Base-by-base conservation (phyloP, 306 rosid genomes). In the Quillaja saponaria region DNA sequence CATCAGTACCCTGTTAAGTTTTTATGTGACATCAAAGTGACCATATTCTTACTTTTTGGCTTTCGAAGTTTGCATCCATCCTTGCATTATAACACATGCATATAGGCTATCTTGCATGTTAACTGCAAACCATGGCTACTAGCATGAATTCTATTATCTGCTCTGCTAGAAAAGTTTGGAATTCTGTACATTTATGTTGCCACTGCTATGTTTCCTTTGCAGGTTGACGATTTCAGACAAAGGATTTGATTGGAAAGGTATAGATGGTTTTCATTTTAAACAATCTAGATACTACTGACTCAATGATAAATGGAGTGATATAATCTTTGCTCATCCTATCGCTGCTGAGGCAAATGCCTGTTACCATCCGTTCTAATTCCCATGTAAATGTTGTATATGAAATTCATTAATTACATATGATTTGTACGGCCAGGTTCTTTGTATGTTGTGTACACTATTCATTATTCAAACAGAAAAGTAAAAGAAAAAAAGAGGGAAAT, bases 341-440 rank as follows among this genome's bases (percentile, higher is more conserved):
- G 73, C 77, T 68, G 74, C 75, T 59, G 60, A 52, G 78, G 74
- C 77, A 72, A 72, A 72, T 67, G 66, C 78, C 79, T 81, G 67
- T 49, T 76, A 56, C 66, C 59, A 74, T 72, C 77, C 61, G 31
- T 67, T 72, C 80, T 78, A 71, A 64, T 76, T 72, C 72, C 69
- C 72, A 17, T 91, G 97, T 91, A 87, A 76, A 91, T 85, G 71
- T 52, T 90, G 97, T 87, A 87, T 69, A 91, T 87, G 76, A 71
- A 72, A 77, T 79, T 76, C 77, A 74, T 64, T 61, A 55, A 66
- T 75, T 74, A 66, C 75, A 72, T 68, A 60, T 81, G 47, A 83
- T 85, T 76, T 77, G 91, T 78, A 84, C 72, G 90, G 75, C 77
- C 79, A 57, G 79, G 78, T 80, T 80, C 78, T 80, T 71, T 58